These are phyloP conservation scores for Coemansia guatemalensis DNA, from an alignment of 192 early-diverging fungal species.

Conservation along the genomic window DNA sequence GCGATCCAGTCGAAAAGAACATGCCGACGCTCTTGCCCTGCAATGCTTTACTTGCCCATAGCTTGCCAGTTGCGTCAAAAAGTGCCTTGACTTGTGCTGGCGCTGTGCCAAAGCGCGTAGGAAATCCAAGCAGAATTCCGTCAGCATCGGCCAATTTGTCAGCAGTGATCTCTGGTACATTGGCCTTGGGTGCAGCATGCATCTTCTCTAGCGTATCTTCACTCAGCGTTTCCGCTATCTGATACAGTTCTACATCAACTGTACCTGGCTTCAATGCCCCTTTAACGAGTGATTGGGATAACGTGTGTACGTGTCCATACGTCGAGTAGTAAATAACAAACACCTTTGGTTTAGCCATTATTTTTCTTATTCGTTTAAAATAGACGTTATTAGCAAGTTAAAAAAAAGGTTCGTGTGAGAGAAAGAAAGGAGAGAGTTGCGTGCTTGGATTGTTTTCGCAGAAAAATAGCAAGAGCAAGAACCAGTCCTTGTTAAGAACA, in stretches of 20 bases:
- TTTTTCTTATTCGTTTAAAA: not conserved
- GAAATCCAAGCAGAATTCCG: constrained; percentile 32
- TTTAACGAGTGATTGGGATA: constrained; percentile 60
- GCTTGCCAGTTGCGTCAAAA: constrained; percentile 28
- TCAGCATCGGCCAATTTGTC: constrained; percentile 54
- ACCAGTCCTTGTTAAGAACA: too few species aligned
- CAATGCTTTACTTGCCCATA: constrained; percentile 21
- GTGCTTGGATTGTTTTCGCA: too few species aligned
- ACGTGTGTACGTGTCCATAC: constrained; percentile 67
- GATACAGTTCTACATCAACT: constrained; percentile 55
- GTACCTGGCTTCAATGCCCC: constrained; percentile 54
- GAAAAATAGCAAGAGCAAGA: too few species aligned
- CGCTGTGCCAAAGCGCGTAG: constrained; percentile 32
- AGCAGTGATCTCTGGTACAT: constrained; percentile 56
- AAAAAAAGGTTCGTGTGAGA: not conserved
- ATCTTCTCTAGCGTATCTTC: constrained; percentile 62
- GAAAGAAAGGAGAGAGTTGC: not conserved
- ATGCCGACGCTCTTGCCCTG: constrained; percentile 24
- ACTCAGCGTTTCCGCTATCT: constrained; percentile 59
- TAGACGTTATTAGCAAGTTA: not conserved
- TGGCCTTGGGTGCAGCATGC: constrained; percentile 54
- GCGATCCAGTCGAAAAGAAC: constrained; percentile 53
- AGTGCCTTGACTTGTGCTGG: constrained; percentile 33
- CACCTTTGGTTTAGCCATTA: constrained; percentile 50
- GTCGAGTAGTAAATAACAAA: constrained; percentile 66